These are phyloP conservation scores for Cercospora brassicicola DNA, from an alignment of 2,329 filamentous ascomycete genomes.

Conservation along the genomic window DNA sequence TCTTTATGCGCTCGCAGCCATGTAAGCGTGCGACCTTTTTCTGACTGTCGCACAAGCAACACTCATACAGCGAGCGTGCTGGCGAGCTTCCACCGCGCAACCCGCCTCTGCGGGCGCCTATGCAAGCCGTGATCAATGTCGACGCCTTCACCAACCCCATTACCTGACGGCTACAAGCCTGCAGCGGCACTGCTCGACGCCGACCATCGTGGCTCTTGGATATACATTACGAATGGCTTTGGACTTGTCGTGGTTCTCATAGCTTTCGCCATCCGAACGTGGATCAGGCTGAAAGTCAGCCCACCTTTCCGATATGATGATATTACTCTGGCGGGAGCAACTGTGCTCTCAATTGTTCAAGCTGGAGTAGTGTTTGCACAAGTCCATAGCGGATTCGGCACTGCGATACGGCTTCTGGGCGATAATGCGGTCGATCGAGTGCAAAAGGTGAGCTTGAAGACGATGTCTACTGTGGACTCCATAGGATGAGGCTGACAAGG, in stretches of 20 bases:
- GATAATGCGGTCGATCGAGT: slow-evolving; percentile 28
- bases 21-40: neutral
- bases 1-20: neutral
- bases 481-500: neutral
- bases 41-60: neutral
- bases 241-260: slow-evolving; percentile 43
- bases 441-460: slow-evolving; percentile 39
- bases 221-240: slow-evolving; percentile 45
- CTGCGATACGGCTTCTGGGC: slow-evolving; percentile 33
- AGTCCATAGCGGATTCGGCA: slow-evolving; percentile 46
- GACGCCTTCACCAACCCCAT: neutral
- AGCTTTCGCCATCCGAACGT: slow-evolving; percentile 44
- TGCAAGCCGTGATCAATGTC: slow-evolving; percentile 6
- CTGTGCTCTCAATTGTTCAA: slow-evolving; percentile 43
- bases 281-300: slow-evolving; percentile 41
- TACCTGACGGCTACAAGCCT: slow-evolving; percentile 20
- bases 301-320: slow-evolving; percentile 39
- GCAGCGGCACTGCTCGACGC: slow-evolving; percentile 19
- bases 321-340: slow-evolving; percentile 37
- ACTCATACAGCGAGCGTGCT: neutral
- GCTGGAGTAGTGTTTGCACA: slow-evolving; percentile 42
- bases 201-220: slow-evolving; percentile 43
- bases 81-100: neutral
- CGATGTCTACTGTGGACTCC: neutral
- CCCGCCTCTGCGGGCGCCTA: neutral